Conservation (phyloP, 306 rosid species). For the Morella rubra region DNA sequence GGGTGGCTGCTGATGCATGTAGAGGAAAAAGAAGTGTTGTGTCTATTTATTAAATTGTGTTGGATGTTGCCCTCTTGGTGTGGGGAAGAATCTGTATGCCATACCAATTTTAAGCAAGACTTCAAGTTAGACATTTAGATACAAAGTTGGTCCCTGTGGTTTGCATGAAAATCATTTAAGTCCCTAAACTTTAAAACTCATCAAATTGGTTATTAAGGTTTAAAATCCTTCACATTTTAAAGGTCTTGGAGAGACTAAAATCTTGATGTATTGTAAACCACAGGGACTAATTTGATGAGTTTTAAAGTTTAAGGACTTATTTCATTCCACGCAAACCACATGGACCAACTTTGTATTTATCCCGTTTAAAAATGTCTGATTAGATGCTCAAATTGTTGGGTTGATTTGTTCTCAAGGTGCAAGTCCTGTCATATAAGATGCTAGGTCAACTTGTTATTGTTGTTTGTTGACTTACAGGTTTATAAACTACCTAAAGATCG, state of each 20-base stretch:
- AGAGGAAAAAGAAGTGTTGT: background rate
- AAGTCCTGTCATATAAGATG: background rate
- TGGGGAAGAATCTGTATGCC: background rate
- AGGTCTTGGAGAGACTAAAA: too few relatives aligned
- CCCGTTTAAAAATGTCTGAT: background rate
- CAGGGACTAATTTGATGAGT: too few relatives aligned
- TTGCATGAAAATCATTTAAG: too few relatives aligned
- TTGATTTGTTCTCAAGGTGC: background rate
- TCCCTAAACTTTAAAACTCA: too few relatives aligned
- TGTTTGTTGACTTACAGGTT: conserved; percentile 46
- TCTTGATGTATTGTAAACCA: too few relatives aligned
- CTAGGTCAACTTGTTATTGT: conserved; percentile 7
- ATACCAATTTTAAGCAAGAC: background rate
- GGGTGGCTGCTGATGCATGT: background rate
- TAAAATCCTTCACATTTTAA: too few relatives aligned
- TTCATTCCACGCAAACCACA: too few relatives aligned
- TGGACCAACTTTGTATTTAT: too few relatives aligned
- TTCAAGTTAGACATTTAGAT: too few relatives aligned
- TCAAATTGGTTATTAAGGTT: too few relatives aligned
- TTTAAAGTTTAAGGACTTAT: too few relatives aligned
- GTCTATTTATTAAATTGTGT: background rate
- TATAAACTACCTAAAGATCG: conserved; percentile 75
- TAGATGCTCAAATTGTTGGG: background rate
- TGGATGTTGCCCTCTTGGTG: background rate
- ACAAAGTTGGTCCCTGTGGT: too few relatives aligned